These are phyloP conservation scores for Populus trichocarpa DNA, from an alignment of 441 rosid genomes.

Conservation along the genomic window DNA sequence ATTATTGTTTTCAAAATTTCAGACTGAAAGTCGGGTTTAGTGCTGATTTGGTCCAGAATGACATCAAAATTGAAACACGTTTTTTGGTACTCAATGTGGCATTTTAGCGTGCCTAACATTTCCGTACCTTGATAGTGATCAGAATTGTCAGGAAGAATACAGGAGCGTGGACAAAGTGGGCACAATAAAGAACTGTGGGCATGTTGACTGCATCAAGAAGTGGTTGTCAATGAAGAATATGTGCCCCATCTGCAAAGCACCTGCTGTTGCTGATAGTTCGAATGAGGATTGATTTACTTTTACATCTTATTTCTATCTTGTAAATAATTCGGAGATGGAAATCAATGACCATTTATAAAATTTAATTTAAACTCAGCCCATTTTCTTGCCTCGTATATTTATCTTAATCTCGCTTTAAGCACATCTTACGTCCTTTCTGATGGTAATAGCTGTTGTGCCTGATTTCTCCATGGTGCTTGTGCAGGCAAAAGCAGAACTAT, in stretches of 20 bases:
- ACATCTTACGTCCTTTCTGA: background rate
- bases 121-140: background rate
- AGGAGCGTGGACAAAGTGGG: slow-evolving; percentile 54
- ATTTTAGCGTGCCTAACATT: background rate
- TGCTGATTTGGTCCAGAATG: background rate
- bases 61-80: background rate
- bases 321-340: background rate
- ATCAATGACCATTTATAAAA: background rate
- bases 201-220: slow-evolving; percentile 61
- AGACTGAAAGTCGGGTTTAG: background rate
- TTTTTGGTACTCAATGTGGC: background rate
- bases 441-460: background rate
- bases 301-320: background rate
- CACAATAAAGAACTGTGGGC: slow-evolving; percentile 53
- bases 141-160: slow-evolving; percentile 58
- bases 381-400: background rate
- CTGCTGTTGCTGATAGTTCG: slow-evolving; percentile 34
- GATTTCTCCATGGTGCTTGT: too few relatives aligned
- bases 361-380: background rate
- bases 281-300: background rate
- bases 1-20: background rate
- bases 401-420: background rate
- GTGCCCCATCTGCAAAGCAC: slow-evolving; percentile 81
- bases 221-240: slow-evolving; percentile 78
- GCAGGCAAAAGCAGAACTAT: too few relatives aligned